Evolutionary conservation across 805 yeast genomes (phyloP).

Genomic region (Myxozyma sirexii): DNA sequence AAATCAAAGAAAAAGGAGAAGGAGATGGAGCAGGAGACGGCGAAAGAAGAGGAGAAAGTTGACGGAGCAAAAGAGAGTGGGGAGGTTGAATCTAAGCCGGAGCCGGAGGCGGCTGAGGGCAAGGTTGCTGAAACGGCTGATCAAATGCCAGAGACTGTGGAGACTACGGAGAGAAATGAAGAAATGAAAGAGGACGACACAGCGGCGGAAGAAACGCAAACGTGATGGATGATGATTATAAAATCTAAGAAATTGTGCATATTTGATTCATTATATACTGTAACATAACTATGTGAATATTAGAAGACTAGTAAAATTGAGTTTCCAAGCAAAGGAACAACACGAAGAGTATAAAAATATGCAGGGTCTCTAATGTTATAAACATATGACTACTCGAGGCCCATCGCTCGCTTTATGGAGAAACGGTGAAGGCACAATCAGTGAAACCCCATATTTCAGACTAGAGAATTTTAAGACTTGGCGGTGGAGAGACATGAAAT

Average conservation of each 20-base stretch:
- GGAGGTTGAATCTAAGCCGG: too few relatives aligned
- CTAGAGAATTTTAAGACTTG: too few relatives aligned
- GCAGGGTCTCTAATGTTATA: too few relatives aligned
- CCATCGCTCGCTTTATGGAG: too few relatives aligned
- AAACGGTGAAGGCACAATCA: too few relatives aligned
- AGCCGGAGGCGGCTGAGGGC: too few relatives aligned
- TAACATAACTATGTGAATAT: constrained; percentile 1
- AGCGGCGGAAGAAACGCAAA: background rate
- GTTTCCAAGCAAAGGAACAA: too few relatives aligned
- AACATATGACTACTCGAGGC: too few relatives aligned
- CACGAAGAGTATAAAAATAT: too few relatives aligned
- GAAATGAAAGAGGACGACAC: background rate
- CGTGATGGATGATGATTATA: background rate
- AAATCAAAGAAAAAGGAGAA: constrained; percentile 19
- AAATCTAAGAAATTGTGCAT: background rate
- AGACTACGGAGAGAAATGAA: background rate
- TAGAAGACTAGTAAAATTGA: too few relatives aligned
- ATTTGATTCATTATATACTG: background rate
- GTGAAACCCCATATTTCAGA: too few relatives aligned
- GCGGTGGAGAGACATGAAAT: too few relatives aligned
- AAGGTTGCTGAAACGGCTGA: background rate
- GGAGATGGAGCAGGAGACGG: background rate
- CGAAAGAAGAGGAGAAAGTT: background rate
- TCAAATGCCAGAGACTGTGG: background rate
- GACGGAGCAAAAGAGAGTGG: background rate